phyloP scores from a whole-genome alignment of 2,329 filamentous ascomycete genomes.

The Aspergillus carbonarius region DNA sequence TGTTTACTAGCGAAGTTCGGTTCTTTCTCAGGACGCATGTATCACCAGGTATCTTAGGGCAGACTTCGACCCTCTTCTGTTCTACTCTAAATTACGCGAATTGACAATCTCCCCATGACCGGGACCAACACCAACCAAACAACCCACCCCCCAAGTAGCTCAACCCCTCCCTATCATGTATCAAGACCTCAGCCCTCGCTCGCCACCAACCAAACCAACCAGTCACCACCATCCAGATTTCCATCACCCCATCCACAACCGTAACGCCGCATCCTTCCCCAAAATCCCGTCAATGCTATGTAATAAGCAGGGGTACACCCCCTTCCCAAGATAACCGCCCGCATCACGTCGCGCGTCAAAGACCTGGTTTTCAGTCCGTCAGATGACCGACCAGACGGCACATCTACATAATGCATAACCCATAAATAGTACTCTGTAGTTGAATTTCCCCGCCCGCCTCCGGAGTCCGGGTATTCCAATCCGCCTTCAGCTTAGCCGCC shows the following conservation, averaged over 20 bases:
- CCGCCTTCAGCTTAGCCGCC: constrained; percentile 1
- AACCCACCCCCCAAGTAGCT: not conserved
- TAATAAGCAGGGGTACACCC: not conserved
- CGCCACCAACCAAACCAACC: not conserved
- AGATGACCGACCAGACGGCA: no score
- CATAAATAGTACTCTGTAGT: no score
- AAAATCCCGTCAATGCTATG: no score
- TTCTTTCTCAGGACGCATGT: not conserved
- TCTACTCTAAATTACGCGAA: not conserved
- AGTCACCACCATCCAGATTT: not conserved
- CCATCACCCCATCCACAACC: not conserved
- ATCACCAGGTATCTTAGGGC: not conserved
- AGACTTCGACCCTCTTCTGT: not conserved
- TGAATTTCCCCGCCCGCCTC: not conserved
- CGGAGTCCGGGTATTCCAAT: not conserved
- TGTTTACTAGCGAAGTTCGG: not conserved
- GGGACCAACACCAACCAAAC: not conserved
- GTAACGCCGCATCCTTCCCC: not conserved
- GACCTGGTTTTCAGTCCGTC: no score
- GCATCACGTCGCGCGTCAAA: not conserved
- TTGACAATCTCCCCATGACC: not conserved
- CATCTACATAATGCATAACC: not conserved
- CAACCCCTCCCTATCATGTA: not conserved
- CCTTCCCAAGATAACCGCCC: not conserved
- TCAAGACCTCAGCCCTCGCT: not conserved